These are phyloP conservation scores for Nicotiana rustica DNA, from an alignment of 305 asterid species.

Conservation along the genomic window DNA sequence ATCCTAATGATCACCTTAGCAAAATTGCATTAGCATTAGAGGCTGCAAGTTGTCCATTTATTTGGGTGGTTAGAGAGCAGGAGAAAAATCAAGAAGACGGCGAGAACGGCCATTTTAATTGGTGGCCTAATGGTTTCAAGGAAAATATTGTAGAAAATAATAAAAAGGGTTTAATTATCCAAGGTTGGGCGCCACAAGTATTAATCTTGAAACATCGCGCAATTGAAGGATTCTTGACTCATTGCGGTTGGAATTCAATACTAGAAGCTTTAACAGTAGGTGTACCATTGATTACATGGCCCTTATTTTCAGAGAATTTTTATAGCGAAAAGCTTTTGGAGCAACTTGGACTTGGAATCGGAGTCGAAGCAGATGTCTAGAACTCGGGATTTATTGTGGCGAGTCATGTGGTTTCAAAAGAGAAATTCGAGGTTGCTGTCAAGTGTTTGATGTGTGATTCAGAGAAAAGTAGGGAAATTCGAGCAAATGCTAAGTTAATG, in stretches of 20 bases:
- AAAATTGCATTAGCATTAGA: conserved; percentile 17
- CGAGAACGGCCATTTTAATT: background rate
- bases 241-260: conserved; percentile 31
- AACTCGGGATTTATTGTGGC: background rate
- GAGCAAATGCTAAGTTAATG: conserved; percentile 1
- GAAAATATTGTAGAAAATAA: background rate
- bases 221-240: conserved; percentile 22
- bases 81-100: background rate
- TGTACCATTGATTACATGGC: conserved; percentile 29
- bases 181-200: conserved; percentile 24
- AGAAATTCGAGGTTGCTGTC: conserved; percentile 5
- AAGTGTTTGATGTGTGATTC: background rate
- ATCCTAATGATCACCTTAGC: background rate
- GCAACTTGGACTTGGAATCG: conserved; percentile 11
- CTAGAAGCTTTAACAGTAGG: background rate
- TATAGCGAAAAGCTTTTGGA: conserved; percentile 2
- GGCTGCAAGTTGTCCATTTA: background rate
- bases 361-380: conserved; percentile 19
- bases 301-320: conserved; percentile 13
- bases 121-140: background rate
- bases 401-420: background rate
- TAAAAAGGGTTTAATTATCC: background rate
- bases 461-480: conserved; percentile 9
- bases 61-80: conserved; percentile 26
- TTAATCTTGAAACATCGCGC: conserved; percentile 2